Conservation (phyloP, 768 basidiomycete species). For the Cubamyces sp. region DNA sequence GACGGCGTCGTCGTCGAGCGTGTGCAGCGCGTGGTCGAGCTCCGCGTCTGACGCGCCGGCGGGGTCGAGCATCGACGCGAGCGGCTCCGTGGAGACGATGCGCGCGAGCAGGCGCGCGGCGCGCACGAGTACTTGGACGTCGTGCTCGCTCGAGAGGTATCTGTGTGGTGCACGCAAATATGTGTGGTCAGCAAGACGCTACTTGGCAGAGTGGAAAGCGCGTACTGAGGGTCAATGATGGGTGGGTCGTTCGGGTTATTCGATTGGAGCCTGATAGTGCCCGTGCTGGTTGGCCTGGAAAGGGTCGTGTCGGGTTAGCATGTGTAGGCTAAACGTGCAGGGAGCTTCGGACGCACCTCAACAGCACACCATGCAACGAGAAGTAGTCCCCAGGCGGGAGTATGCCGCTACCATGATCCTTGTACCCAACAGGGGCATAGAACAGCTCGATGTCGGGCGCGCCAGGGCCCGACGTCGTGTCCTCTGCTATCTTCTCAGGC, state of each 20-base stretch:
- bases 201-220: neutral
- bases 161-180: conserved; percentile 30
- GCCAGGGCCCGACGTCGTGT: conserved; percentile 37
- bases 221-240: conserved; percentile 49
- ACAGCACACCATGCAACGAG: conserved; percentile 32
- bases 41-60: conserved; percentile 30
- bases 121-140: conserved; percentile 44
- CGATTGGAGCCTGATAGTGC: conserved; percentile 46
- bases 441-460: conserved; percentile 44
- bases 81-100: conserved; percentile 43
- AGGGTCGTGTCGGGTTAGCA: neutral
- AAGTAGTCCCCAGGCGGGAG: conserved; percentile 28
- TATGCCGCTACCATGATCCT: conserved; percentile 17
- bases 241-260: conserved; percentile 45
- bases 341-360: conserved; percentile 30
- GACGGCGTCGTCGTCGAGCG: conserved; percentile 40
- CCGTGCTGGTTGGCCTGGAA: conserved; percentile 48
- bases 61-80: conserved; percentile 42
- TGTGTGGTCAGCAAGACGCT: conserved; percentile 16
- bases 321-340: neutral
- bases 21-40: conserved; percentile 44
- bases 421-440: conserved; percentile 33
- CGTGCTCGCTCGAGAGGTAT: conserved; percentile 47
- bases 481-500: conserved; percentile 25
- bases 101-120: conserved; percentile 44